Base-by-base conservation (phyloP, 805 yeast species). In the Maudiozyma turicensis region DNA sequence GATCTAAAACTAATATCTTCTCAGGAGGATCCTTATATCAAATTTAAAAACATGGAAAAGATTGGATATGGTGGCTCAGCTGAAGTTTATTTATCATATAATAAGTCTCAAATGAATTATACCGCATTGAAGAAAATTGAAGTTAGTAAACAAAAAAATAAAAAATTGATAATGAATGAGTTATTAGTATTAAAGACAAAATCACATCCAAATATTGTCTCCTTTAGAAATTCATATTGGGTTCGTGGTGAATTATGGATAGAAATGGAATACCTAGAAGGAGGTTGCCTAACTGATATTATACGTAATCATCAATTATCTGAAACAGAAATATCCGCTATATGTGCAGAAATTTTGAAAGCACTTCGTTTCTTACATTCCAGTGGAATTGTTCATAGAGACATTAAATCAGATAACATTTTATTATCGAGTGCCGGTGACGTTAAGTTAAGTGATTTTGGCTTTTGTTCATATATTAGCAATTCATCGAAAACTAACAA, bases 1-100 rank as follows among this genome's bases (percentile, higher is more conserved):
- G 13, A 33, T 11, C 35, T 33, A 13, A 33, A 8, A 33, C 10
- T 33, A 8, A 11, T n/a, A 33, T 33, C 35, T 11, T 33, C 35
- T 33, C 35, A 11, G 34, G 93, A 89, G 6, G 93, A 93, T 67
- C 98, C 99, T 8, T 77, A 80, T 32, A 72, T 71, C 46, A 61
- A 77, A 43, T 93, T 86, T 65, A 72, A 73, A 43, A 81, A 81
- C 60, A 72, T 90, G 52, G 75, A 77, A 34, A 89, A 90, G 65
- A 83, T 93, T 54, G 99, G 98, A 1, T 98, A 93, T 69, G 98
- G 99, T 60, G 98, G 98, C 0, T 83, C 95, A 11, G 98, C 98
- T 48, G 95, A 95, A 38, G 99, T 91, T 29, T 93, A 82, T 60
- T 86, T 91, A 35, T 96, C 97, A 0, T 79, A 82, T 56, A 85